Evolutionary conservation across 352 stramenopile genomes (phyloP).

Genomic region (Phytophthora fragariaefolia): DNA sequence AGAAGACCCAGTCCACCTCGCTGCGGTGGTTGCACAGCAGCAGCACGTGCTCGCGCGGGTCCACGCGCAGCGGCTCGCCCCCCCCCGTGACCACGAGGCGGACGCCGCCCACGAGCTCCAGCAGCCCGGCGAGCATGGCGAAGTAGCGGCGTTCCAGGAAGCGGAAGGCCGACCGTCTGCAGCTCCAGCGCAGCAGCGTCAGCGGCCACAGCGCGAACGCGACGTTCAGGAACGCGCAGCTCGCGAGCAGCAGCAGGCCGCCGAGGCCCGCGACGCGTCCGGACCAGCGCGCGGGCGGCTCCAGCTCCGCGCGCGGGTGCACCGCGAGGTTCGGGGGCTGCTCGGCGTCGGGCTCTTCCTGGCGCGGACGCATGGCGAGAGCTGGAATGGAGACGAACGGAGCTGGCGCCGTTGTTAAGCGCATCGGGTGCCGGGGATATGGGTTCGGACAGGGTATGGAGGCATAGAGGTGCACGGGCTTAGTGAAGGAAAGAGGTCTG

Average conservation of each 20-base stretch:
- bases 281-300: conserved; percentile 46
- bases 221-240: conserved; percentile 43
- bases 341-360: conserved; percentile 39
- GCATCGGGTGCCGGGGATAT: too few relatives aligned
- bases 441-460: too few relatives aligned
- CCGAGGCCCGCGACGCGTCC: conserved; percentile 50
- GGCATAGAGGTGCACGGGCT: too few relatives aligned
- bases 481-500: too few relatives aligned
- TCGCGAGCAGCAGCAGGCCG: neutral
- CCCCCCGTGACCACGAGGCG: conserved; percentile 68
- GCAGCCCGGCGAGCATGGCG: conserved; percentile 60
- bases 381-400: too few relatives aligned
- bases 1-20: conserved; percentile 87
- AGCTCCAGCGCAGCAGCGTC: conserved; percentile 47
- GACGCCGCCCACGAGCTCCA: conserved; percentile 66
- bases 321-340: conserved; percentile 37
- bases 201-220: conserved; percentile 67
- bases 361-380: too few relatives aligned
- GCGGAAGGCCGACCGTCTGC: conserved; percentile 36
- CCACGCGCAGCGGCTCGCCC: conserved; percentile 56
- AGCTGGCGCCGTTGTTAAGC: too few relatives aligned
- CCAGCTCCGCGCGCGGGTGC: conserved; percentile 57
- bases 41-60: conserved; percentile 52
- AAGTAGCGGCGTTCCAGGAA: conserved; percentile 63
- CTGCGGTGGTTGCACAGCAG: conserved; percentile 82